Percentiles rank a stretch among this genome's conserved stretches.
Evolutionary conservation across 805 yeast species (phyloP).

Genomic region (Saccharomycopsis capsularis): DNA sequence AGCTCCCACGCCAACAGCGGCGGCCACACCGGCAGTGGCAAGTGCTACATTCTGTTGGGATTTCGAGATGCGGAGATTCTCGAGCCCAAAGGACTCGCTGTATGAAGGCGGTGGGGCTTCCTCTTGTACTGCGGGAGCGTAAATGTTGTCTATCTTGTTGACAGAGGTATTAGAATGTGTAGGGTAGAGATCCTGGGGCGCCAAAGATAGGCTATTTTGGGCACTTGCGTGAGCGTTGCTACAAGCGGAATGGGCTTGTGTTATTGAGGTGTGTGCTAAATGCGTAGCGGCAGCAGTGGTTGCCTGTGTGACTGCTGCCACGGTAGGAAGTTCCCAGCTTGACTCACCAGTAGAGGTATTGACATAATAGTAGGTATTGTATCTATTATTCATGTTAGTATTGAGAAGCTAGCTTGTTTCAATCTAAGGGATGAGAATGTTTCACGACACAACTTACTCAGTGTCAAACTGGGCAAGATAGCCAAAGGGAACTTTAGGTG

Average conservation of each 20-base stretch:
- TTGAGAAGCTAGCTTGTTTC: no score
- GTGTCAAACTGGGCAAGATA: conserved; percentile 1
- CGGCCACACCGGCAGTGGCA: not conserved
- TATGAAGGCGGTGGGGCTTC: conserved; percentile 5
- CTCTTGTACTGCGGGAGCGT: not conserved
- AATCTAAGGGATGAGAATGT: no score
- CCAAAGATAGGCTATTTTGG: not conserved
- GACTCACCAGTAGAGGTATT: conserved; percentile 7
- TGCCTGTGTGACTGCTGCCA: not conserved
- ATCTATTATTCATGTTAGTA: conserved; percentile 2
- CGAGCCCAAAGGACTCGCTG: not conserved
- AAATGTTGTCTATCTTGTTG: not conserved
- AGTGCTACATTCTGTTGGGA: not conserved
- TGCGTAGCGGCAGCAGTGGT: not conserved
- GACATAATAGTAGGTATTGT: conserved; percentile 7
- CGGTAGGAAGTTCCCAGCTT: conserved; percentile 4
- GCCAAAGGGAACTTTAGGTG: not conserved
- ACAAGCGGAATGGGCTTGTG: conserved; percentile 3
- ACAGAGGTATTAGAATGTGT: not conserved
- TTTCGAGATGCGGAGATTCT: not conserved
- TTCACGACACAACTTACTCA: conserved; percentile 2
- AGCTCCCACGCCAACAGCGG: conserved; percentile 3
- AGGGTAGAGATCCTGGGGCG: not conserved
- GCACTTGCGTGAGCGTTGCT: not conserved
- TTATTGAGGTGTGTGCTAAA: not conserved